A percentile compares a stretch with the other conserved stretches of the same genome.
Evolutionary conservation across 495 filamentous ascomycete genomes (phyloP).

Genomic region (Lentithecium fluviatile): DNA sequence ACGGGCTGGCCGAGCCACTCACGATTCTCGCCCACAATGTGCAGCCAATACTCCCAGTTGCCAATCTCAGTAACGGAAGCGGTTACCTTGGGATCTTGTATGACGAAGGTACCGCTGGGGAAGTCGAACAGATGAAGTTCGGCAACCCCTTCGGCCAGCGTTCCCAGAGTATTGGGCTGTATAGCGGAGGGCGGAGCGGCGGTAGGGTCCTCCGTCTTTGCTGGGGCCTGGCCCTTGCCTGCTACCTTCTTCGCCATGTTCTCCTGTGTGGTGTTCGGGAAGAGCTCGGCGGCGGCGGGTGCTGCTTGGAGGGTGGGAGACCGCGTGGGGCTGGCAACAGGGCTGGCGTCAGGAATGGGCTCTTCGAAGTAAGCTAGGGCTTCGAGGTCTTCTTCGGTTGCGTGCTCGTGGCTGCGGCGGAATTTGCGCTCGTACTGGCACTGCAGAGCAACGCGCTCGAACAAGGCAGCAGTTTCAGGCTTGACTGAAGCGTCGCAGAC

Average conservation of each 20-base stretch:
- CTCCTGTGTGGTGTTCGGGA: constrained; percentile 36
- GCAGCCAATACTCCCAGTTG: constrained; percentile 93
- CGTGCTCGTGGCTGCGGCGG: constrained; percentile 70
- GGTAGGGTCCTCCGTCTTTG: constrained; percentile 42
- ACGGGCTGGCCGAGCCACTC: constrained; percentile 89
- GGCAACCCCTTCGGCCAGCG: constrained; percentile 71
- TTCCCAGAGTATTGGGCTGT: constrained; percentile 68
- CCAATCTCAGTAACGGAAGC: constrained; percentile 85
- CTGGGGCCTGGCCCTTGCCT: constrained; percentile 22
- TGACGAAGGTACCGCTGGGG: constrained; percentile 72
- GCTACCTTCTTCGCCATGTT: constrained; percentile 29
- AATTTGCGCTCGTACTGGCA: constrained; percentile 98
- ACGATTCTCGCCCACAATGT: constrained; percentile 72
- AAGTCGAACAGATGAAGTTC: constrained; percentile 96
- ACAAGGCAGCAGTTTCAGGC: constrained; percentile 69
- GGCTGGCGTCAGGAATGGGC: constrained; percentile 80
- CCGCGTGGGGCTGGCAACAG: constrained; percentile 61
- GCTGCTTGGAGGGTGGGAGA: constrained; percentile 42
- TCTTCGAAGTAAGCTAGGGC: constrained; percentile 81
- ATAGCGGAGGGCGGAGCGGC: constrained; percentile 58
- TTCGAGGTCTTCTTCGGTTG: constrained; percentile 74
- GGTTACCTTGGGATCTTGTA: constrained; percentile 70
- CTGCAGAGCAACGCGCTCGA: constrained; percentile 80
- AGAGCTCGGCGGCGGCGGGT: constrained; percentile 22
- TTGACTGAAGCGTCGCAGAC: constrained; percentile 77